Evolutionary conservation across 129 eudicot species (phyloP), one percentile per base, ranked within the genome.

Genomic region (Dittrichia graveolens): DNA sequence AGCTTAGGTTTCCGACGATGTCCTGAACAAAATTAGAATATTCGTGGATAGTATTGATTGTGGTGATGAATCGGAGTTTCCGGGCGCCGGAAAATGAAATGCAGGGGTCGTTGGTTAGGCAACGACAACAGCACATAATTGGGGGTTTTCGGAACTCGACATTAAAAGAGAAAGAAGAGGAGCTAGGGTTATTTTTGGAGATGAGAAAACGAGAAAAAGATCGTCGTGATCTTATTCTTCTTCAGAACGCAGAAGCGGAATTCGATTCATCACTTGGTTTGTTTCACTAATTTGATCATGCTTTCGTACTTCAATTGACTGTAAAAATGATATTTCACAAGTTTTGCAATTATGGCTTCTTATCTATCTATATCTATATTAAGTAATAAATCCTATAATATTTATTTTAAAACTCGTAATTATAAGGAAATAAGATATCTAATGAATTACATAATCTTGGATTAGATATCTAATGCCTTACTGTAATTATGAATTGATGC

Each of bases 131-230:
- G 67, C 81, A 76, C 65, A 14, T 73, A 81, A 81, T 73, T 53
- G 79, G 84, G 59, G 83, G 84, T 71, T 74, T 79, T 61, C 79
- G 90, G 82, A 70, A 85, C 5, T 74, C 87, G 44, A 48, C 69
- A 76, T 85, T 85, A 88, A 86, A 80, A 65, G 93, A 85, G 71
- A 92, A 85, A 71, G 96, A 92, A 48, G 98, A 92, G 9, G 98
- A 92, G 75, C 85, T 87, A 59, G 88, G 96, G 53, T 75, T 92
- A 80, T 92, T 92, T 71, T 79, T 85, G 7, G 96, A 92, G 78
- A 92, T 92, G 98, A 83, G 85, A 7, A 85, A 76, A 76, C 85
- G 88, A 49, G 98, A 92, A 75, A 89, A 84, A 77, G 96, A 92
- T 68, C 78, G 85, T 48, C 77, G 75, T 70, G 80, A 83, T 73